These are phyloP conservation scores for Metroxylon sagu DNA, from an alignment of 176 grass and related monocot genomes.

Conservation along the genomic window DNA sequence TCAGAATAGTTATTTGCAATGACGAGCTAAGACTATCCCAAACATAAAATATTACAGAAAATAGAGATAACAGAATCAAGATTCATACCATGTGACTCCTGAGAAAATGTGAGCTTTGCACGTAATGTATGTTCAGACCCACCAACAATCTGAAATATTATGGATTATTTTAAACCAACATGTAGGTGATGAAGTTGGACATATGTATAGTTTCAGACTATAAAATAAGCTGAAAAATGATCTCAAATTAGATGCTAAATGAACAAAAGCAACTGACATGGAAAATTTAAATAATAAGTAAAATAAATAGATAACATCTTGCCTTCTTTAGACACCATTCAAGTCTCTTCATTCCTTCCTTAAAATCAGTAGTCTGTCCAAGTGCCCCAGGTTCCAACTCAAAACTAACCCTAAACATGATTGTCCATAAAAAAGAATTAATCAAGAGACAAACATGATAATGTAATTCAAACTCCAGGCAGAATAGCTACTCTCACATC, in stretches of 20 bases:
- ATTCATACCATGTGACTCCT: slow-evolving; percentile 76
- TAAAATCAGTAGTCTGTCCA: slow-evolving; percentile 91
- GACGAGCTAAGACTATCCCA: background rate
- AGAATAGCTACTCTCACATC: no score
- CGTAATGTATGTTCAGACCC: slow-evolving; percentile 92
- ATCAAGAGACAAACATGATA: slow-evolving; percentile 8
- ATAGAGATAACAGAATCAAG: background rate
- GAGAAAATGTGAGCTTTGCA: slow-evolving; percentile 96
- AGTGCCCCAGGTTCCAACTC: slow-evolving; percentile 85
- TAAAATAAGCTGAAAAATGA: no score
- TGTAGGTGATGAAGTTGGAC: no score
- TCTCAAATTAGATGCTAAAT: no score
- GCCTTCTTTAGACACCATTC: slow-evolving; percentile 98
- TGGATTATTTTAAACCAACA: no score
- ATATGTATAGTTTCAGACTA: no score
- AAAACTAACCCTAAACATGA: slow-evolving; percentile 72
- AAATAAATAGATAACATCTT: slow-evolving; percentile 12
- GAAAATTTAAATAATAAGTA: no score
- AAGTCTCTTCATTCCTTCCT: slow-evolving; percentile 87
- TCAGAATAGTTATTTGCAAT: slow-evolving; percentile 7
- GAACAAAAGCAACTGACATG: no score
- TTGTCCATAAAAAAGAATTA: background rate
- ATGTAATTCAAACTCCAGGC: no score
- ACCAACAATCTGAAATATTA: slow-evolving; percentile 69
- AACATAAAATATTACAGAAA: background rate